Percentiles rank a stretch among this genome's conserved stretches.
Evolutionary conservation across 129 eudicot genomes (phyloP).

Genomic region (Kitagawia praeruptora): DNA sequence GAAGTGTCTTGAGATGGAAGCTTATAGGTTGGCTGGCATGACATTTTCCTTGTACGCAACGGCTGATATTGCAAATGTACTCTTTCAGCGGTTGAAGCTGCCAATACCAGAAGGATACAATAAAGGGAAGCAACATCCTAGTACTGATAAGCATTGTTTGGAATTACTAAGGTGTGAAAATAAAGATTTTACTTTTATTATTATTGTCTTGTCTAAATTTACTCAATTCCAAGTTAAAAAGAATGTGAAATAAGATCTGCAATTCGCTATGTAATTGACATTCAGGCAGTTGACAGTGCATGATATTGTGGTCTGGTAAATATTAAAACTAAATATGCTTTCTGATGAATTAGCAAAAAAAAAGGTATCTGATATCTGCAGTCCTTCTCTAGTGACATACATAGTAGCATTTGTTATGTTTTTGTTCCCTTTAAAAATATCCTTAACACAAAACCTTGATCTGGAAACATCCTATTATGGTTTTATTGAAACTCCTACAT

Average conservation of each 20-base stretch:
- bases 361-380: background rate
- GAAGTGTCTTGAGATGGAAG: slow-evolving; percentile 71
- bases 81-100: slow-evolving; percentile 69
- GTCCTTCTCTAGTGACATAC: background rate
- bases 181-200: slow-evolving; percentile 1
- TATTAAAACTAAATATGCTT: background rate
- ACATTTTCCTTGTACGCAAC: slow-evolving; percentile 77
- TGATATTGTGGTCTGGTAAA: background rate
- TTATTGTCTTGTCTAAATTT: background rate
- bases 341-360: background rate
- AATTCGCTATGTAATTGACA: background rate
- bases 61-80: slow-evolving; percentile 94
- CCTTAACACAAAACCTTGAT: background rate
- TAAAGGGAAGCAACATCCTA: slow-evolving; percentile 79
- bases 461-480: background rate
- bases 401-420: background rate
- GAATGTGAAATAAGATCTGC: background rate
- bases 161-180: slow-evolving; percentile 60
- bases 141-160: slow-evolving; percentile 93
- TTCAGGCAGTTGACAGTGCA: background rate
- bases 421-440: background rate
- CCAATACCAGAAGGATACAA: slow-evolving; percentile 71
- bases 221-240: background rate
- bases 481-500: background rate
- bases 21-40: slow-evolving; percentile 72